These are phyloP conservation scores for Penicillium ucsense DNA, from an alignment of 495 filamentous ascomycete genomes.

Conservation along the genomic window DNA sequence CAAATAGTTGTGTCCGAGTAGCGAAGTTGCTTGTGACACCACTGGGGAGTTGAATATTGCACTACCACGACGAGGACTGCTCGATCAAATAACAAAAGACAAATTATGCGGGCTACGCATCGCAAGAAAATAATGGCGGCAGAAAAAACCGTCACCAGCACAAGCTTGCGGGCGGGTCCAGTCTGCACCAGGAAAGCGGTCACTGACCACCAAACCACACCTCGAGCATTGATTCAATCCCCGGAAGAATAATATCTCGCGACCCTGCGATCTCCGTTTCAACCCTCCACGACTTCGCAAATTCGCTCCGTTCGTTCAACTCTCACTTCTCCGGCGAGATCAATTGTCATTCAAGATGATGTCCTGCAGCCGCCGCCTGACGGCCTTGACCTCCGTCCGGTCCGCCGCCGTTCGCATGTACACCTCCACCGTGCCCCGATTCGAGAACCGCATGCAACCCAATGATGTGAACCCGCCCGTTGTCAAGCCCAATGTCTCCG, in stretches of 20 bases:
- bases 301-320: slow-evolving; percentile 1
- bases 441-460: slow-evolving; percentile 42
- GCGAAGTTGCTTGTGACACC: too few species aligned
- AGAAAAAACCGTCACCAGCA: slow-evolving; percentile 10
- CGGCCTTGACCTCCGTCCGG: slow-evolving; percentile 27
- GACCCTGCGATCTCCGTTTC: slow-evolving; percentile 5
- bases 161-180: slow-evolving; percentile 1
- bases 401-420: slow-evolving; percentile 31
- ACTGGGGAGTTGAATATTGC: too few species aligned
- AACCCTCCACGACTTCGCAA: neutral
- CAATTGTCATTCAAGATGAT: slow-evolving; percentile 41
- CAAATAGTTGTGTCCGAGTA: neutral
- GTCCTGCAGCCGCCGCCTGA: slow-evolving; percentile 43
- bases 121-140: slow-evolving; percentile 11
- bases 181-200: slow-evolving; percentile 7
- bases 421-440: slow-evolving; percentile 39
- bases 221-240: slow-evolving; percentile 23
- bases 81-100: too few species aligned
- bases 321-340: slow-evolving; percentile 10
- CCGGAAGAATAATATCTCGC: slow-evolving; percentile 6
- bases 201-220: slow-evolving; percentile 17
- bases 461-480: slow-evolving; percentile 44
- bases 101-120: neutral
- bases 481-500: slow-evolving; percentile 44
- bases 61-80: too few species aligned